Percentiles rank a stretch among this genome's conserved stretches.
Evolutionary conservation across 106 monocot genomes (phyloP).

Genomic region (Triglochin maritima): DNA sequence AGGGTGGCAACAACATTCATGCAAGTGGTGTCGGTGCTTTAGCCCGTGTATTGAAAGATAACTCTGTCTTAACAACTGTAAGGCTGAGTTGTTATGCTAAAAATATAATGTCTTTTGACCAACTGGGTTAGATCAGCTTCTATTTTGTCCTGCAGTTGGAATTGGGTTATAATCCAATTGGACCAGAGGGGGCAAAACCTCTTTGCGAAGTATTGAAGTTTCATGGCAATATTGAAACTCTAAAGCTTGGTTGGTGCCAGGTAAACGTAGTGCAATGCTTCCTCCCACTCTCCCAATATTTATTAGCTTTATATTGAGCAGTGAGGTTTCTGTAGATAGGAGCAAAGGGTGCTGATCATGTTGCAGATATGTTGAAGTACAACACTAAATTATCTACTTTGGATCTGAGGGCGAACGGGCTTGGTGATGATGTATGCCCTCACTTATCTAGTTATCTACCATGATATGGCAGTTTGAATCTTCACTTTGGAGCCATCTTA

Average conservation of each 20-base stretch:
- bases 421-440: slow-evolving; percentile 72
- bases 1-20: slow-evolving; percentile 99
- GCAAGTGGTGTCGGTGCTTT: slow-evolving; percentile 61
- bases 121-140: not conserved
- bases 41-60: slow-evolving; percentile 78
- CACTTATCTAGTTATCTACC: not conserved
- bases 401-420: slow-evolving; percentile 91
- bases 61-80: slow-evolving; percentile 80
- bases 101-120: slow-evolving; percentile 2
- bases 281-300: not conserved
- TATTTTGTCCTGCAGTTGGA: slow-evolving; percentile 62
- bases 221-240: slow-evolving; percentile 83
- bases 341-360: slow-evolving; percentile 67
- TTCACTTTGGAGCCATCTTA: not conserved
- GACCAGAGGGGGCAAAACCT: slow-evolving; percentile 75
- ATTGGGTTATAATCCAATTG: slow-evolving; percentile 96
- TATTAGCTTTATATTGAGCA: not conserved
- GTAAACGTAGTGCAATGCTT: slow-evolving; percentile 24
- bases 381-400: slow-evolving; percentile 79
- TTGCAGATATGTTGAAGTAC: slow-evolving; percentile 97
- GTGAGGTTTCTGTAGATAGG: slow-evolving; percentile 47
- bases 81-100: slow-evolving; percentile 12
- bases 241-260: slow-evolving; percentile 99
- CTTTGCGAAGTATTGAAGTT: slow-evolving; percentile 87
- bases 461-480: not conserved